Conservation (phyloP, 176 grass and related monocot genomes). For the Thinopyrum elongatum region DNA sequence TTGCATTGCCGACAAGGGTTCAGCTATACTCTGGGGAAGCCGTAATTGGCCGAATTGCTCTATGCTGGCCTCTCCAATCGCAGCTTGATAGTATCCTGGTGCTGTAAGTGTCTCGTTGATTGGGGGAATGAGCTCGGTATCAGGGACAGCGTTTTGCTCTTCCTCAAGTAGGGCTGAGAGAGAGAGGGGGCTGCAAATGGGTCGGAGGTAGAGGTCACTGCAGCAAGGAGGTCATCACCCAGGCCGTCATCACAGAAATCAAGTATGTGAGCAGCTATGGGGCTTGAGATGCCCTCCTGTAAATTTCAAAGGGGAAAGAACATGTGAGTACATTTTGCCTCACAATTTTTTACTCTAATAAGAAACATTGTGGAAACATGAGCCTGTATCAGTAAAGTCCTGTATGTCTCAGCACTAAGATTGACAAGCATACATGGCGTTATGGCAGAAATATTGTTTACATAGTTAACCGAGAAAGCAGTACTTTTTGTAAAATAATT, state of each 20-base stretch:
- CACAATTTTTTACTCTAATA: background rate
- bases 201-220: conserved; percentile 27
- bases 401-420: background rate
- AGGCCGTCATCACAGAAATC: conserved; percentile 66
- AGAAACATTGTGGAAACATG: background rate
- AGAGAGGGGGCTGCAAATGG: conserved; percentile 29
- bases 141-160: conserved; percentile 34
- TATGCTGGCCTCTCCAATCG: conserved; percentile 11
- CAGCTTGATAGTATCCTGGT: conserved; percentile 32
- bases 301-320: conserved; percentile 27
- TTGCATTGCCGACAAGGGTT: conserved; percentile 37
- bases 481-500: background rate
- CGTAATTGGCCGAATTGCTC: conserved; percentile 52
- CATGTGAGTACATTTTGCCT: background rate
- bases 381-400: background rate
- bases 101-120: conserved; percentile 29
- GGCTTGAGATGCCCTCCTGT: conserved; percentile 84
- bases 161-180: conserved; percentile 56
- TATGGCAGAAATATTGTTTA: background rate
- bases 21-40: conserved; percentile 30
- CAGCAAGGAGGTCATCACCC: conserved; percentile 48
- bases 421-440: background rate
- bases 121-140: conserved; percentile 33
- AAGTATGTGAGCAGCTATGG: conserved; percentile 69
- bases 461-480: background rate